Evolutionary conservation across 1,284 basidiomycete genomes (phyloP).

Genomic region (Puccinia polysora): DNA sequence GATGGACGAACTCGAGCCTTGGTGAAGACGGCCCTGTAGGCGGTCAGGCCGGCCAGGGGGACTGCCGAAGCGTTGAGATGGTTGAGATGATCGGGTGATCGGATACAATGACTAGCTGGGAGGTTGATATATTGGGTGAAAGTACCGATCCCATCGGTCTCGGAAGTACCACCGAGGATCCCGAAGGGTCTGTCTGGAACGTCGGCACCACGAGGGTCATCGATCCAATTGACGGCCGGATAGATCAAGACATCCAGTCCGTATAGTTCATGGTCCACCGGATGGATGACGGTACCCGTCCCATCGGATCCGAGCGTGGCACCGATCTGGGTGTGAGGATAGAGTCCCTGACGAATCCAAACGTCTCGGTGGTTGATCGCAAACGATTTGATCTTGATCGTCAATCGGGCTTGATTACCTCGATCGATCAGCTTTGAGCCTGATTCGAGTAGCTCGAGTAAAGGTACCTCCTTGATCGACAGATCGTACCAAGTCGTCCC

Average conservation of each 20-base stretch:
- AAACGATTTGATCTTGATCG: conserved; percentile 23
- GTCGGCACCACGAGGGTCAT: conserved; percentile 30
- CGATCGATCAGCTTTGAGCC: too few relatives aligned
- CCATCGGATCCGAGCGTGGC: conserved; percentile 36
- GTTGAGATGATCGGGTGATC: neutral
- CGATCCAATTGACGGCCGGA: conserved; percentile 30
- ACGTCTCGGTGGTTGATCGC: conserved; percentile 34
- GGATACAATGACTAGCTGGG: conserved; percentile 8
- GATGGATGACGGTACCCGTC: conserved; percentile 4
- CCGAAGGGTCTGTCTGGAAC: conserved; percentile 24
- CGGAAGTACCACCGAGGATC: conserved; percentile 23
- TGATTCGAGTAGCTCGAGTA: too few relatives aligned
- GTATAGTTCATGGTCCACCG: neutral
- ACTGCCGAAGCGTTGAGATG: neutral
- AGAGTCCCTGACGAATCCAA: conserved; percentile 28
- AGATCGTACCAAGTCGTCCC: too few relatives aligned
- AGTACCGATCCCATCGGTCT: conserved; percentile 8
- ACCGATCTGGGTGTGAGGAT: neutral
- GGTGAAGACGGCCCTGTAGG: conserved; percentile 16
- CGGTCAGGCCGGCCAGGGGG: conserved; percentile 34
- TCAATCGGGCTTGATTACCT: neutral
- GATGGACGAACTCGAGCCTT: conserved; percentile 8
- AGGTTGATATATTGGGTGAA: conserved; percentile 29
- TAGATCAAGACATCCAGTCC: conserved; percentile 25
- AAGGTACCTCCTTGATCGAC: too few relatives aligned